Base-by-base conservation (phyloP, 345 rosid species). In the Boechera stricta region DNA sequence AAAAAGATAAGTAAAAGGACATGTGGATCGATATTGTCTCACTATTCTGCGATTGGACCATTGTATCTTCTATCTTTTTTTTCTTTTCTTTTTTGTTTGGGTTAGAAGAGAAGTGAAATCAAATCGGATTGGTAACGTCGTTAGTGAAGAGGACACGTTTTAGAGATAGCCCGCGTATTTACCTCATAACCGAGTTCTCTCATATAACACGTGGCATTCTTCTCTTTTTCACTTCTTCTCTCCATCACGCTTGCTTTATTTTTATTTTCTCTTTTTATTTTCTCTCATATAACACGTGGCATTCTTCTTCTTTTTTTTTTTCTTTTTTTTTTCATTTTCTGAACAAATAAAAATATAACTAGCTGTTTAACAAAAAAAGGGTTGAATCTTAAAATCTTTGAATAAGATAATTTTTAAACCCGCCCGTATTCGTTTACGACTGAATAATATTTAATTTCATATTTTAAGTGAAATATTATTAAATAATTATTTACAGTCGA, bases 121-220 rank as follows among this genome's bases (percentile, higher is more conserved):
- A 72, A 76, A 71, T 51, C 64, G 73, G 64, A 51, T 80, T 71
- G 73, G 60, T 75, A 21, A 67, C 45, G 73, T 75, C 63, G 69
- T 57, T 67, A 77, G 77, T 81, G 78, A 62, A 60, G 74, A 79
- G 55, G 82, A 79, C 82, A 79, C 82, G 82, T 79, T 67, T 67
- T 67, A 65, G 32, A 56, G 49, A n/a, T 12, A 60, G 31, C 78
- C 77, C 81, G 78, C 77, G 82, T 79, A 0, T 67, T 41, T 42
- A 74, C 71, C 78, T 60, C 78, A 24, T 78, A 58, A 65, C 63
- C 41, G 47, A 66, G 56, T 67, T 44, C 64, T 72, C 45, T 26
- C 36, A 7, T 39, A 16, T 28, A 74, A 16, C 82, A 79, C 82
- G 82, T 79, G 79, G 66, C 51, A 6, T 41, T 42, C 35, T 78